Conservation (phyloP, 1,139 yeast genomes). For the Taiozyma sp. region DNA sequence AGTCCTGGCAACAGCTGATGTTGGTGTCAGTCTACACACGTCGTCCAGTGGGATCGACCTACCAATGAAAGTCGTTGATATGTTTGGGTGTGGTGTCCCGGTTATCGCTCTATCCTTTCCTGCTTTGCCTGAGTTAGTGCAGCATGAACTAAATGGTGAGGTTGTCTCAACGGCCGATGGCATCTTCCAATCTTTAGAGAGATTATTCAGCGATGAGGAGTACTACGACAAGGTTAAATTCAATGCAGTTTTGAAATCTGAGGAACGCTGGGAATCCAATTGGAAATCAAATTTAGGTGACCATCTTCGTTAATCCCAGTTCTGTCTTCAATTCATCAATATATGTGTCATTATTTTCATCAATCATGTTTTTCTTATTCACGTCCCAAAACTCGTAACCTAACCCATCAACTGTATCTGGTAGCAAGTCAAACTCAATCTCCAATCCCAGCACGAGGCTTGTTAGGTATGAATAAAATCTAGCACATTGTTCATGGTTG, state of each 20-base stretch:
- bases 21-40: constrained; percentile 86
- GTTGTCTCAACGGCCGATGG: constrained; percentile 40
- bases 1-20: constrained; percentile 70
- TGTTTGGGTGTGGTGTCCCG: constrained; percentile 96
- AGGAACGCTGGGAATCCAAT: constrained; percentile 67
- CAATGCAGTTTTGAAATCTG: constrained; percentile 73
- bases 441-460: constrained; percentile 23
- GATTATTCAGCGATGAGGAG: constrained; percentile 39
- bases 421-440: constrained; percentile 35
- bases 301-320: constrained; percentile 2
- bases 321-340: constrained; percentile 15
- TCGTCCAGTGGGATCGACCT: constrained; percentile 92
- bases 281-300: constrained; percentile 44
- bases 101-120: constrained; percentile 75
- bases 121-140: constrained; percentile 63
- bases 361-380: constrained; percentile 33
- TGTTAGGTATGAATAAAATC: constrained; percentile 61
- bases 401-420: constrained; percentile 50
- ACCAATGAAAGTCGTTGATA: constrained; percentile 96
- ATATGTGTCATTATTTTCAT: constrained; percentile 33
- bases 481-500: constrained; percentile 56
- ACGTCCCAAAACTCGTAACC: constrained; percentile 48
- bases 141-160: constrained; percentile 41
- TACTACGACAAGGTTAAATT: constrained; percentile 37
- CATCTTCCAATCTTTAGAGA: constrained; percentile 44